Conservation (phyloP, 1,139 yeast species). For the Yamadazyma taylorii region DNA sequence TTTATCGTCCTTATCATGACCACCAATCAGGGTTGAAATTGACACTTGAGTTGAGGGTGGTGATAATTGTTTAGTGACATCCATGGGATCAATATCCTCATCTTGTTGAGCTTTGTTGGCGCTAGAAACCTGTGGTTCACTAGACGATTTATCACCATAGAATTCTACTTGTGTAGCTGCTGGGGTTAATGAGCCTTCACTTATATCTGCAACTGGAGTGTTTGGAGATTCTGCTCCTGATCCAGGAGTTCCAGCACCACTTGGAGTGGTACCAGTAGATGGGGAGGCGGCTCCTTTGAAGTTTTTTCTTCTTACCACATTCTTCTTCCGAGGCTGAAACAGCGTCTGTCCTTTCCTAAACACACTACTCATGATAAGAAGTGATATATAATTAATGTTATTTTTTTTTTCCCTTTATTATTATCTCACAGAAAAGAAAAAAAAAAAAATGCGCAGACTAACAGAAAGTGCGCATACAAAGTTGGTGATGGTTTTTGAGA, state of each 20-base stretch:
- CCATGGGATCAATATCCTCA: slow-evolving; percentile 34
- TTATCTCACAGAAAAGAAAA: too few species aligned
- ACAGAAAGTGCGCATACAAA: too few species aligned
- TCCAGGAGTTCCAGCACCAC: too few species aligned
- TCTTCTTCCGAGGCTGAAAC: slow-evolving; percentile 42
- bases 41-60: slow-evolving; percentile 4
- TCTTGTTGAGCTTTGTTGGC: slow-evolving; percentile 13
- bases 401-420: too few species aligned
- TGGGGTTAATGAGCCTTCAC: slow-evolving; percentile 8
- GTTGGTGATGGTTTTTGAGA: too few species aligned
- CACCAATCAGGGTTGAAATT: slow-evolving; percentile 11
- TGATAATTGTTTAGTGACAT: slow-evolving; percentile 17
- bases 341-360: slow-evolving; percentile 42
- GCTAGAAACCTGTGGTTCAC: slow-evolving; percentile 4
- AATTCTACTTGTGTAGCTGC: slow-evolving; percentile 10
- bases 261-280: slow-evolving; percentile 1
- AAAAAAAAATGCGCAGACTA: too few species aligned
- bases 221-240: too few species aligned
- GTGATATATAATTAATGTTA: too few species aligned
- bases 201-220: slow-evolving; percentile 1
- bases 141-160: slow-evolving; percentile 2
- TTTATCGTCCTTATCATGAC: slow-evolving; percentile 19
- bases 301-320: slow-evolving; percentile 21
- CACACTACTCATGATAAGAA: slow-evolving; percentile 45
- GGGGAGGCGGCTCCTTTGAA: slow-evolving; percentile 9